A percentile compares a stretch with the other conserved stretches of the same genome.
phyloP scores from a whole-genome alignment of 1,139 yeast species.

The Hemisphaericaspora lyxosophila region DNA sequence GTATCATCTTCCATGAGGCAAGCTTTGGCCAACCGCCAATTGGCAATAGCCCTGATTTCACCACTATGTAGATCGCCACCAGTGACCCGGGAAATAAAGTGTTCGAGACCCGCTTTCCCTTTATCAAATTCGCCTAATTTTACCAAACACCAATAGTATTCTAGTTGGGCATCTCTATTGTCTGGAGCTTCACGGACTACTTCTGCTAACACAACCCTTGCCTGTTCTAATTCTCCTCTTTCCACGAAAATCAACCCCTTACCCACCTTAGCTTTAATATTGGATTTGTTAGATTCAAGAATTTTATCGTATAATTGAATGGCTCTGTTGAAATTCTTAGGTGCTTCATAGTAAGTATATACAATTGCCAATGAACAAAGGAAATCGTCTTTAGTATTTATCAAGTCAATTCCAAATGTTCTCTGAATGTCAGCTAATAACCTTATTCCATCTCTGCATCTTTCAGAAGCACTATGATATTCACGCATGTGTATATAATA shows the following conservation, averaged over 20 bases:
- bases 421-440: constrained; percentile 51
- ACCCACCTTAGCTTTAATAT: constrained; percentile 71
- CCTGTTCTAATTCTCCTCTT: constrained; percentile 55
- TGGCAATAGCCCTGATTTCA: constrained; percentile 57
- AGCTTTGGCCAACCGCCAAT: constrained; percentile 76
- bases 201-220: constrained; percentile 49
- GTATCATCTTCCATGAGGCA: constrained; percentile 26
- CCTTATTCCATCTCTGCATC: constrained; percentile 62
- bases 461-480: constrained; percentile 60
- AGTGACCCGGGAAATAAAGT: constrained; percentile 41
- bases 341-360: constrained; percentile 85
- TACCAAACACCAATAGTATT: constrained; percentile 78
- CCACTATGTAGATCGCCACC: constrained; percentile 54
- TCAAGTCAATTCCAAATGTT: constrained; percentile 46
- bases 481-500: constrained; percentile 63
- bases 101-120: constrained; percentile 55
- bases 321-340: constrained; percentile 80
- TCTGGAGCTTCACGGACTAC: constrained; percentile 54
- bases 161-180: constrained; percentile 62
- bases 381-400: constrained; percentile 57
- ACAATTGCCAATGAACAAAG: constrained; percentile 70
- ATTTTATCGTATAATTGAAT: constrained; percentile 67
- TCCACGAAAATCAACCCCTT: constrained; percentile 77
- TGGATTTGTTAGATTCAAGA: constrained; percentile 41
- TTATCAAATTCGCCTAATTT: constrained; percentile 47